Evolutionary conservation across 192 early-diverging fungal genomes (phyloP).

Genomic region (Linnemannia hyalina): DNA sequence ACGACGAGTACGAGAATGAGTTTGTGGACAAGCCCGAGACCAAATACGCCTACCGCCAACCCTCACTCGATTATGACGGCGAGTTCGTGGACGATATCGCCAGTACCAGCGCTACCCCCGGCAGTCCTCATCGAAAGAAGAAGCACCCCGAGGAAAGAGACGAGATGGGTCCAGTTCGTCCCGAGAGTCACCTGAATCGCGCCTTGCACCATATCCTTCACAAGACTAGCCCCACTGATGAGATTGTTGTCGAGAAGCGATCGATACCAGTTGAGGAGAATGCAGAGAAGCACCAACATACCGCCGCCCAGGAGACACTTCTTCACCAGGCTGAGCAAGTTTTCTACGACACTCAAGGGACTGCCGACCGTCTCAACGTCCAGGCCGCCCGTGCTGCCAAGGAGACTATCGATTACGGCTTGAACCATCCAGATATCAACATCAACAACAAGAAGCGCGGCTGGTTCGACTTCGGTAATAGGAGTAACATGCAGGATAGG

Average conservation of each 20-base stretch:
- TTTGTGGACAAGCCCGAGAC: background rate
- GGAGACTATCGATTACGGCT: background rate
- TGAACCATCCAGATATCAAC: background rate
- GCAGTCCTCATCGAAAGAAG: background rate
- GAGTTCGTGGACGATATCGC: background rate
- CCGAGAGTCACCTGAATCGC: background rate
- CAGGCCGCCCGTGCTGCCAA: background rate
- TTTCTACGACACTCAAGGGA: background rate
- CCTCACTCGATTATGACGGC: background rate
- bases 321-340: background rate
- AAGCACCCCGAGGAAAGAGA: background rate
- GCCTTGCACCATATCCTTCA: background rate
- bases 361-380: background rate
- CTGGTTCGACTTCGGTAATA: background rate
- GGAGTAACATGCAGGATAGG: background rate
- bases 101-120: slow-evolving; percentile 3
- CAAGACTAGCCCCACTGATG: background rate
- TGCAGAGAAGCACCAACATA: background rate
- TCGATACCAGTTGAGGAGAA: background rate
- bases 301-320: background rate
- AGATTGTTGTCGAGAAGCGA: background rate
- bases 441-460: background rate
- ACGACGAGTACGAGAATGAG: background rate
- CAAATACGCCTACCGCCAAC: background rate
- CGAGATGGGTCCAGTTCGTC: background rate